Evolutionary conservation across 78 protist genomes (phyloP), one percentile per base, ranked within the genome.

Genomic region (Dictyostelium intermedium): DNA sequence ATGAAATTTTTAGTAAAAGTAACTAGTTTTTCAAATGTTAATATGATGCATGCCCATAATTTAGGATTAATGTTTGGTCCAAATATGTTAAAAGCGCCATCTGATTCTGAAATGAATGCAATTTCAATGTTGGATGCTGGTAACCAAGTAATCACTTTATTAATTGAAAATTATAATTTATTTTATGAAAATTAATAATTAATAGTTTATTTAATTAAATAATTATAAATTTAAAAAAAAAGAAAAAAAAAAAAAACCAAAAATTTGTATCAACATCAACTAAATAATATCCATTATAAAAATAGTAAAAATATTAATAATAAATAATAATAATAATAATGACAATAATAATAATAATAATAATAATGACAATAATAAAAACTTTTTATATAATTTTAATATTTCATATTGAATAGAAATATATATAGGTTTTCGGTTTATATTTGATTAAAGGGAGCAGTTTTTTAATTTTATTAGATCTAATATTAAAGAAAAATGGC

Each of bases 11-110:
- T 89, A 30, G 70, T 80, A 16, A 72, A 69, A 16, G 94, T 89
- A 5, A 80, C 87, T 6, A 74, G 73, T 11, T 74, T 79, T 41
- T 79, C 86, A 30, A 78, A 35, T 37, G 41, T 14, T 25, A 89
- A 89, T 80, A 89, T 89, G 94, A 89, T 89, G 94, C 94, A 89
- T 35, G 79, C 94, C 4, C 82, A 89, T 25, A 89, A 89, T 37
- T 39, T 89, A 4, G 94, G 94, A 11, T 39, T 89, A 10, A 89
- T 89, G 94, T 89, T 89, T 79, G 94, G 94, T 11, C 94, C 94
- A 20, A 80, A 37, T 80, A 7, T 89, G 37, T 66, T 89, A 79
- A 89, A 77, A 34, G 30, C 94, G 25, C 94, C 94, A 14, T 78
- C 82, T 0, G 87, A 89, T 30, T 66, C 73, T 34, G 94, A 63